Evolutionary conservation across 352 stramenopile species (phyloP), one percentile per base, ranked within the genome.

Genomic region (Thraustochytrium sp.): DNA sequence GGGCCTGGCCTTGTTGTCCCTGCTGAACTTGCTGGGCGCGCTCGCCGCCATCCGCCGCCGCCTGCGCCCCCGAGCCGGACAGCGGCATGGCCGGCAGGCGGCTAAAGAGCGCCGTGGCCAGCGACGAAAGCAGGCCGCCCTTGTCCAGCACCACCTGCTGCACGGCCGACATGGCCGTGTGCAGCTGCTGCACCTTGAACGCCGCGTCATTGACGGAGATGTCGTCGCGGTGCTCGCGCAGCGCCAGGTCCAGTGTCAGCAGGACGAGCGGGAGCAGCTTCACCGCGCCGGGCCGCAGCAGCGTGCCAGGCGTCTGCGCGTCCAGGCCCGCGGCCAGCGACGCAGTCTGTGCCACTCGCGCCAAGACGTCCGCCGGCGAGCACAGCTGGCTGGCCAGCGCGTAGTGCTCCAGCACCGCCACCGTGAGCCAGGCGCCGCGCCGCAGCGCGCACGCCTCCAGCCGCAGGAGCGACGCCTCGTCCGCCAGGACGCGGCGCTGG

Each of bases 101-200:
- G n/a, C 65, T 62, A 5, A 77, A 36, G 8, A 77, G 26, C 29
- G 65, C 65, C 23, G 65, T 37, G 8, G 65, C 65, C 5, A 77
- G n/a, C 13, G 65, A 16, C 13, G 65, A 77, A 8, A 77, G 11
- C 40, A 77, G 31, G 42, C 46, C 46, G 8, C 8, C 49, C 49
- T 77, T 55, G 42, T 77, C 65, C 1, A 62, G 49, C 37, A 38
- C 65, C 13, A 77, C 0, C 18, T 2, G 13, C 34, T 77, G 65
- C 11, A 77, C 8, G 9, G 65, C 40, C 42, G 2, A 0, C 42
- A 77, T 62, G 37, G 13, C 16, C 11, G 64, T 36, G 42, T 77
- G 49, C 26, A 77, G 65, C 31, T 77, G 65, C 65, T 77, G 65
- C 46, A 62, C 49, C 34, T 62, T 55, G 37, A 77, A 55, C 18